Evolutionary conservation across 768 basidiomycete species (phyloP), one percentile per base, ranked within the genome.

Genomic region (Naganishia randhawae): DNA sequence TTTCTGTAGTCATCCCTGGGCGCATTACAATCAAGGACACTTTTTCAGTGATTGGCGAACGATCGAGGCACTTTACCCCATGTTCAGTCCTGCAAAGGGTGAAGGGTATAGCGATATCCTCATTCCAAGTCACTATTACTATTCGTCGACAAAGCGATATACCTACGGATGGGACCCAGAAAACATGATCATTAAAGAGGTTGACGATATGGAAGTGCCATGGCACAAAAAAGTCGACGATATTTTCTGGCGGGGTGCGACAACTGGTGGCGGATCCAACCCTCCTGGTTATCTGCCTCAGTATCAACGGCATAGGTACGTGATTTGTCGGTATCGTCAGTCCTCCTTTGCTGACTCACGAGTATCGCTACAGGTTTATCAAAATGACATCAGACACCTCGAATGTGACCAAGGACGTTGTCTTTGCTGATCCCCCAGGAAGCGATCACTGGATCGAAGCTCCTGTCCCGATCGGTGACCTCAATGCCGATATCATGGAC

Each of bases 11-110:
- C 82, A 86, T 37, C 92, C 95, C 0, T 89, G 90, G 81, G 87
- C 89, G 22, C 92, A 89, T 72, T 87, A 89, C 75, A 84, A 85
- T 32, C 96, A 98, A 76, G 93, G 94, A 13, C 93, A 92, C 80
- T 97, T 96, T 80, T 98, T 96, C 85, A 91, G 91, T 19, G 95
- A 99, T 80, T 96, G 92, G 90, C 84, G 94, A 25, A 89, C 89
- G 0, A 87, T 97, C 67, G 86, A 89, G 13, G 86, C 86, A 0
- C 83, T 95, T n/a, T 94, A 91, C 79, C 96, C 96, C 8, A 86
- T 99, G 32, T 90, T 99, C 80, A 93, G 92, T 1, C 93, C 95
- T 1, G 90, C 92, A 0, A 92, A 89, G 74, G 87, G 89, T 0
- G 82, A 83, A 45, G 92, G 96, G 0, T 97, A 89, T 77, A 81